Evolutionary conservation across 768 basidiomycete species (phyloP).

Genomic region (Mycena chlorophos): DNA sequence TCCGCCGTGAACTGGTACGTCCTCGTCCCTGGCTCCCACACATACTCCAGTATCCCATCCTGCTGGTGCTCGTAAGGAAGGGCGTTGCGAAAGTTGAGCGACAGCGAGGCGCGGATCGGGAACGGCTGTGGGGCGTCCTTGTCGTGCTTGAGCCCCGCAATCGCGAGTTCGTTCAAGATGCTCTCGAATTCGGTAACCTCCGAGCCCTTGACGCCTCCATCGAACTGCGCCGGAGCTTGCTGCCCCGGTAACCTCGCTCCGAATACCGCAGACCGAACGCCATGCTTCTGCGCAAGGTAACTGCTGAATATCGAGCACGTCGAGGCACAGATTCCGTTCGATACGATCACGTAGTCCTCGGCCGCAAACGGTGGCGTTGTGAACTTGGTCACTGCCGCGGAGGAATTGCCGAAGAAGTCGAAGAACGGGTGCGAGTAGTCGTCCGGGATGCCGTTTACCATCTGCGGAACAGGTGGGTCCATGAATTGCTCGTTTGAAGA

Average conservation of each 20-base stretch:
- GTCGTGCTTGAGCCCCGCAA: constrained; percentile 11
- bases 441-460: constrained; percentile 19
- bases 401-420: constrained; percentile 18
- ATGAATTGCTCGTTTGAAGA: constrained; percentile 17
- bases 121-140: constrained; percentile 11
- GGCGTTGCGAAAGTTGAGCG: constrained; percentile 15
- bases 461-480: constrained; percentile 15
- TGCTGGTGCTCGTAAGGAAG: constrained; percentile 8
- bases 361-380: constrained; percentile 14
- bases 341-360: constrained; percentile 18
- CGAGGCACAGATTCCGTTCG: constrained; percentile 19
- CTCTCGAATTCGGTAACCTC: constrained; percentile 10
- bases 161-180: constrained; percentile 10
- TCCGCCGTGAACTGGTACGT: constrained; percentile 20
- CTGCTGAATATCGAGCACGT: constrained; percentile 19
- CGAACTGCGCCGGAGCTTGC: constrained; percentile 12
- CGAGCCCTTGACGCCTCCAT: constrained; percentile 18
- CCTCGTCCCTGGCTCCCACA: constrained; percentile 12
- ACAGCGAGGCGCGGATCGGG: constrained; percentile 4
- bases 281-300: constrained; percentile 20
- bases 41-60: constrained; percentile 17
- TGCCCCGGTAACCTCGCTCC: not conserved
- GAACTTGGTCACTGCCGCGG: constrained; percentile 14
- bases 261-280: constrained; percentile 17
- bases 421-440: constrained; percentile 16